Evolutionary conservation across 73 alveolate species (phyloP), one percentile per base, ranked within the genome.

Genomic region (Tetrahymena thermophila): DNA sequence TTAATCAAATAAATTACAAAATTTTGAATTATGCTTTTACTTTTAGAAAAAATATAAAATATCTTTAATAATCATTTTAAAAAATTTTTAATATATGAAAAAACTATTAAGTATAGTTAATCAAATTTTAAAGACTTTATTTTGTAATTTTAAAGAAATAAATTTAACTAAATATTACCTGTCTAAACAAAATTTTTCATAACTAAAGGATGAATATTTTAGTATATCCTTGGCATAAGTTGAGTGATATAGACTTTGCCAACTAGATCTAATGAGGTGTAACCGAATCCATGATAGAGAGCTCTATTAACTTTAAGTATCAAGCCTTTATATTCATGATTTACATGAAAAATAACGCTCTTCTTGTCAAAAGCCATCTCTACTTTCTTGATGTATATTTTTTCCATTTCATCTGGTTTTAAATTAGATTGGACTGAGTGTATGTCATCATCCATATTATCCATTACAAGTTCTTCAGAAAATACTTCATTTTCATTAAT

Each of bases 401-500:
- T 95, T 35, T 95, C 97, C 71, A 85, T 89, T 44, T 95, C 97
- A 34, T 84, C 35, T 31, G n/a, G 35, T 23, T 94, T 94, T 37
- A 85, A 44, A 37, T 94, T 94, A 34, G 95, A 89, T 35, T 95
- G 93, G 40, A 95, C 85, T 25, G 95, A 85, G 19, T 31, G 43
- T 10, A 95, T 71, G 55, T 95, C 97, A 84, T 93, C 97, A n/a
- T 95, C 95, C 34, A 35, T 34, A 85, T 95, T 95, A 13, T 95
- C 85, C 94, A 85, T 93, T 4, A 85, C 21, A 19, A 95, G 35
- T 95, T 95, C 97, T 50, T 95, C 97, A 35, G 97, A 95, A 31
- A 95, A 95, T 7, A 95, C 94, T 85, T 95, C 97, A 93, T 95
- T 95, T 38, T 95, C 97, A 95, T 95, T 95, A 7, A 95, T 95